Conservation (phyloP, 23 red algal species). For the Agarophyton chilense region DNA sequence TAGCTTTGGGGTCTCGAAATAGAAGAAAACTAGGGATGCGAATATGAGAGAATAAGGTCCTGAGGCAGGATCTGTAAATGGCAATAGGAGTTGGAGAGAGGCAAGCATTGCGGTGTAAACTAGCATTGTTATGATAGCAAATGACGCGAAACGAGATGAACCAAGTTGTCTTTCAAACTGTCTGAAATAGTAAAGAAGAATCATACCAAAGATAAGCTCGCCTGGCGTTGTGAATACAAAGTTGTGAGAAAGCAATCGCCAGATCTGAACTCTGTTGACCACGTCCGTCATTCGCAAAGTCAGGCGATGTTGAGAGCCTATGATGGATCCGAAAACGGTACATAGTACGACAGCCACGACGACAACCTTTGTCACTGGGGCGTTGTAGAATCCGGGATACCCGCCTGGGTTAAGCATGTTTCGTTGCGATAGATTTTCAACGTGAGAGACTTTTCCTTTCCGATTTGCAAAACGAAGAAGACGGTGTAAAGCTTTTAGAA, state of each 20-base stretch:
- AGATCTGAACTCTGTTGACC: constrained; percentile 22
- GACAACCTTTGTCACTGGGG: constrained; percentile 55
- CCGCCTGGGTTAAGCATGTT: constrained; percentile 48
- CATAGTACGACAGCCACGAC: constrained; percentile 22
- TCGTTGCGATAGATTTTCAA: not conserved
- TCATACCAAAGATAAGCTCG: constrained; percentile 56
- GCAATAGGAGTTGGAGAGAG: constrained; percentile 13
- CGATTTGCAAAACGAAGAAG: not conserved
- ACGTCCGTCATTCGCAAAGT: constrained; percentile 21
- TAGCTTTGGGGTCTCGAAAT: constrained; percentile 62
- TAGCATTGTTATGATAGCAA: constrained; percentile 16
- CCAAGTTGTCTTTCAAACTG: constrained; percentile 52
- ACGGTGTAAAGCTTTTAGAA: no score
- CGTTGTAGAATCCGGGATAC: constrained; percentile 51
- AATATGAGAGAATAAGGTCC: constrained; percentile 54
- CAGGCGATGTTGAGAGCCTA: not conserved
- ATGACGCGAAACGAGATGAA: constrained; percentile 47
- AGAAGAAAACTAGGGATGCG: constrained; percentile 51
- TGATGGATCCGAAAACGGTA: constrained; percentile 59
- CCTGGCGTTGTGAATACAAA: constrained; percentile 63
- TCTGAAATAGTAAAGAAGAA: constrained; percentile 56
- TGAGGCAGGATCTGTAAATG: not conserved
- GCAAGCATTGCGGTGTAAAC: constrained; percentile 32
- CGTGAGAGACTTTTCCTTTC: not conserved
- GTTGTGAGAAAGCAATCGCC: constrained; percentile 61